Conservation (phyloP, 2,329 filamentous ascomycete genomes). For the Raffaelea ambrosiae region DNA sequence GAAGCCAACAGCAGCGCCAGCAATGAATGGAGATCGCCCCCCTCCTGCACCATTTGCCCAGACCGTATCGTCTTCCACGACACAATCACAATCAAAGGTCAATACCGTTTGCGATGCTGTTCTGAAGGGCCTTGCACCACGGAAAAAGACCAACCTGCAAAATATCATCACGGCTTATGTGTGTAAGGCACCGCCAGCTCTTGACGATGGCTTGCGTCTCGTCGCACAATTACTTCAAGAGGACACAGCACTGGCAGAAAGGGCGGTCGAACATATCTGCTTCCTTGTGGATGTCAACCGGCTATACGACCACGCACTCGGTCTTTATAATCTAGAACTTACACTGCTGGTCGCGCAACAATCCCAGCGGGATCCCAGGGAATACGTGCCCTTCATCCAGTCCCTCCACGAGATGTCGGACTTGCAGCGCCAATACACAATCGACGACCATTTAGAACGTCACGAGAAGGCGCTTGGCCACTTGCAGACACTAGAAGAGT, state of each 20-base stretch:
- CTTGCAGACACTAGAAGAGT: slow-evolving; percentile 63
- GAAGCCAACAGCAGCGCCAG: slow-evolving; percentile 32
- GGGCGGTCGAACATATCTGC: slow-evolving; percentile 92
- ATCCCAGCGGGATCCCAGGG: slow-evolving; percentile 87
- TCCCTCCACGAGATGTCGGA: slow-evolving; percentile 67
- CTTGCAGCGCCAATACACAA: slow-evolving; percentile 66
- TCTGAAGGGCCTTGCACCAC: slow-evolving; percentile 54
- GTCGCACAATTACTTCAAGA: slow-evolving; percentile 66
- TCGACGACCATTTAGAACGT: slow-evolving; percentile 80
- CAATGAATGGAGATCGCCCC: slow-evolving; percentile 1
- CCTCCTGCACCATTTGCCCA: slow-evolving; percentile 1
- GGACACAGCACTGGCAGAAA: slow-evolving; percentile 66
- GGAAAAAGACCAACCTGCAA: slow-evolving; percentile 62
- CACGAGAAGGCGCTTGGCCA: slow-evolving; percentile 69
- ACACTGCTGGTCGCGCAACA: slow-evolving; percentile 88
- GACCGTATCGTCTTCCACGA: background rate
- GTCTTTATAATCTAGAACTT: slow-evolving; percentile 85
- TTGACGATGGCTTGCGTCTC: slow-evolving; percentile 74
- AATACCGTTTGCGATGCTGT: slow-evolving; percentile 86
- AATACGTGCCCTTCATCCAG: slow-evolving; percentile 93
- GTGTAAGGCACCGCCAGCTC: slow-evolving; percentile 83
- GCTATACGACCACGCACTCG: slow-evolving; percentile 83
- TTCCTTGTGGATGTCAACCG: slow-evolving; percentile 91
- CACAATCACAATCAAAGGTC: slow-evolving; percentile 52
- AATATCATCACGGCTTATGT: slow-evolving; percentile 93